These are phyloP conservation scores for Plasmodium billcollinsi DNA, from an alignment of 169 alveolate species.

Conservation along the genomic window DNA sequence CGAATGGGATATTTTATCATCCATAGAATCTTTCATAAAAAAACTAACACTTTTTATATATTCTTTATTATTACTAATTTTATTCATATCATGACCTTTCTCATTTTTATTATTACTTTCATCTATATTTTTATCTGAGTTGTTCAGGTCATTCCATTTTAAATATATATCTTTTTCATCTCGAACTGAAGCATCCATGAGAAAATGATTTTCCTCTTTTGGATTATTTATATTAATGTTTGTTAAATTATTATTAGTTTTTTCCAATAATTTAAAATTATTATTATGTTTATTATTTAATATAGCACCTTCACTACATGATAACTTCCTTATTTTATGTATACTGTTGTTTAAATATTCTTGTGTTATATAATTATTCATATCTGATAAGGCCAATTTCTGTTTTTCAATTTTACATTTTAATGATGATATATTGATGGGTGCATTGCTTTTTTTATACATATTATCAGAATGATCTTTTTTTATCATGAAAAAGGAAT, in stretches of 20 bases:
- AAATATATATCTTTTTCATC: background rate
- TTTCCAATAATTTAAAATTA: no score
- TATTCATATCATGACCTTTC: background rate
- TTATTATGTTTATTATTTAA: slow-evolving; percentile 3
- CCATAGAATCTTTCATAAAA: background rate
- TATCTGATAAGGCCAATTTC: slow-evolving; percentile 23
- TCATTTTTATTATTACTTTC: background rate
- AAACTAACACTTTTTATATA: background rate
- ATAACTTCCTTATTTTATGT: slow-evolving; percentile 11
- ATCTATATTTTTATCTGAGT: no score
- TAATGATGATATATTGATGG: slow-evolving; percentile 27
- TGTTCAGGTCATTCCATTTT: no score
- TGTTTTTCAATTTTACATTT: slow-evolving; percentile 30
- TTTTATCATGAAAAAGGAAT: background rate
- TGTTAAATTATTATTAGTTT: no score
- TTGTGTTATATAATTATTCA: slow-evolving; percentile 1
- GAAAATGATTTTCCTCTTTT: background rate
- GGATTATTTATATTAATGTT: background rate
- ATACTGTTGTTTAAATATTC: background rate
- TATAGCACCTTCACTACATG: slow-evolving; percentile 19
- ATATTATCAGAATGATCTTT: background rate
- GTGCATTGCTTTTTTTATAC: background rate
- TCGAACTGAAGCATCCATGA: background rate
- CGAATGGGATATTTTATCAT: background rate
- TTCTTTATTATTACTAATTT: background rate